Evolutionary conservation across 2,329 filamentous ascomycete species (phyloP).

Genomic region (Cordyceps cateniannulata): DNA sequence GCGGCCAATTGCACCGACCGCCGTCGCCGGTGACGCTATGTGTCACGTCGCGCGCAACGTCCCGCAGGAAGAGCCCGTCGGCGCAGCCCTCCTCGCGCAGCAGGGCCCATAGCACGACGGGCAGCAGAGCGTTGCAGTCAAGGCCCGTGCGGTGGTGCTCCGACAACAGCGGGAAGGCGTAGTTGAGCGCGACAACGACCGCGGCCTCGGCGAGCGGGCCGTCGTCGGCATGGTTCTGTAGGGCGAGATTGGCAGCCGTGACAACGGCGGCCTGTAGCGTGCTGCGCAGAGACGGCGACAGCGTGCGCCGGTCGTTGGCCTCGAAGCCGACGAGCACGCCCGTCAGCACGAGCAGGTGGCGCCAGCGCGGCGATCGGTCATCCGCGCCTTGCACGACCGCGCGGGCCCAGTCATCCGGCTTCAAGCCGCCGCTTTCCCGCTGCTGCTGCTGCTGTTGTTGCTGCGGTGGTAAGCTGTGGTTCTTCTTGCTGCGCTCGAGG

Average conservation of each 20-base stretch:
- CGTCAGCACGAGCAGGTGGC: slow-evolving; percentile 73
- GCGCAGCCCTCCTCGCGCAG: slow-evolving; percentile 73
- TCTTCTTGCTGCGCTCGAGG: slow-evolving; percentile 19
- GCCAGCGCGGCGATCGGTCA: slow-evolving; percentile 62
- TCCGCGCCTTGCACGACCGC: slow-evolving; percentile 53
- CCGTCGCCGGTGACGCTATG: slow-evolving; percentile 29
- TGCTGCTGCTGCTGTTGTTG: background rate
- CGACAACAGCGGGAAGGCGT: slow-evolving; percentile 67
- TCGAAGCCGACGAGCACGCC: slow-evolving; percentile 75
- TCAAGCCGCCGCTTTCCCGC: slow-evolving; percentile 36
- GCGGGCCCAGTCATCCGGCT: slow-evolving; percentile 48
- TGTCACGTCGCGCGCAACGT: slow-evolving; percentile 61
- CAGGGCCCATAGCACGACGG: slow-evolving; percentile 60
- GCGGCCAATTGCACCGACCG: slow-evolving; percentile 56
- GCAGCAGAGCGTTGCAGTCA: slow-evolving; percentile 64
- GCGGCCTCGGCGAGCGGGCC: slow-evolving; percentile 38
- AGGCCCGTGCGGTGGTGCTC: slow-evolving; percentile 51
- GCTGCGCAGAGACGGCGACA: slow-evolving; percentile 56
- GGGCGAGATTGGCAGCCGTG: slow-evolving; percentile 67
- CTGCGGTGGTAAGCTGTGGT: slow-evolving; percentile 17
- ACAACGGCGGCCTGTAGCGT: slow-evolving; percentile 69
- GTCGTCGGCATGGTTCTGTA: slow-evolving; percentile 42
- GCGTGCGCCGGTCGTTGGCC: slow-evolving; percentile 52
- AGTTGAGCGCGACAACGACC: slow-evolving; percentile 67
- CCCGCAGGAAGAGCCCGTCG: slow-evolving; percentile 66